These are phyloP conservation scores for Perilla frutescens DNA, from an alignment of 257 asterid species.

Conservation along the genomic window DNA sequence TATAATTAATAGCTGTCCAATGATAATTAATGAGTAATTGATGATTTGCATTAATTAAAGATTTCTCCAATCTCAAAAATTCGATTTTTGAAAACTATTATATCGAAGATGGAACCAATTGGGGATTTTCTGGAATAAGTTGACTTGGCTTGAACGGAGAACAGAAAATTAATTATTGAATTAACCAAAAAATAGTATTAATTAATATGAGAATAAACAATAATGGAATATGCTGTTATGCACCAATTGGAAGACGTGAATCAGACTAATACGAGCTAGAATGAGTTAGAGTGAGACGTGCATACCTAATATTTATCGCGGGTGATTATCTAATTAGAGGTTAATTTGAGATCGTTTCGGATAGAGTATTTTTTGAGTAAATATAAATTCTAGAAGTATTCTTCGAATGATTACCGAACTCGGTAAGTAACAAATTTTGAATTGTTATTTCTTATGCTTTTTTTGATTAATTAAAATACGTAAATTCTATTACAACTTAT, in stretches of 20 bases:
- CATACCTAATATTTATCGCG: neutral
- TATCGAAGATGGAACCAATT: neutral
- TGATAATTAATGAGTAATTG: neutral
- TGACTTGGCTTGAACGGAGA: slow-evolving; percentile 10
- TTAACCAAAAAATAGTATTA: too few relatives aligned
- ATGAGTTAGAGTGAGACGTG: neutral
- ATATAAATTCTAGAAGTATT: too few relatives aligned
- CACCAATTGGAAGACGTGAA: neutral
- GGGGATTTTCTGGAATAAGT: neutral
- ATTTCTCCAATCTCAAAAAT: slow-evolving; percentile 15
- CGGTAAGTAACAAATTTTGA: too few relatives aligned
- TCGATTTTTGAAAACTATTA: neutral
- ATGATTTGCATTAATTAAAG: neutral
- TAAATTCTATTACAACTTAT: too few relatives aligned
- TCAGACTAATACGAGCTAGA: neutral
- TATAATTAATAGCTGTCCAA: neutral
- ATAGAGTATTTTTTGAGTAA: too few relatives aligned
- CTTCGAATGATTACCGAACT: too few relatives aligned
- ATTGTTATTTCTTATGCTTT: too few relatives aligned
- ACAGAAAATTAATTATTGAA: neutral
- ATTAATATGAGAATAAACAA: neutral
- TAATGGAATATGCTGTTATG: neutral
- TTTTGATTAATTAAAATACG: too few relatives aligned
- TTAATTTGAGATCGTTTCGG: too few relatives aligned
- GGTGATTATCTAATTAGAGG: too few relatives aligned